Evolutionary conservation across 306 rosid species (phyloP).

Genomic region (Myrica gale): DNA sequence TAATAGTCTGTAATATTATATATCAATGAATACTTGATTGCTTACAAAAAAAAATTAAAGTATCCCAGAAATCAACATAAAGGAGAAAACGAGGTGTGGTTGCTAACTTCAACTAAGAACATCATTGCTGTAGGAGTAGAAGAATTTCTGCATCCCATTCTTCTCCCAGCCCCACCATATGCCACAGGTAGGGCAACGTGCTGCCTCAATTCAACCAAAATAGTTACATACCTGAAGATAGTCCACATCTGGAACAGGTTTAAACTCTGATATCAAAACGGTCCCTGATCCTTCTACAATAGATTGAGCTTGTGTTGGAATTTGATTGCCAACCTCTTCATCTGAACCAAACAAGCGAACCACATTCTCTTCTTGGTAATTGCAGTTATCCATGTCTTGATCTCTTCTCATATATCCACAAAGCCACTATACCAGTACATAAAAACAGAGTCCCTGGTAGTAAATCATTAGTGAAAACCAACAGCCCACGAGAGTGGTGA

Average conservation of each 20-base stretch:
- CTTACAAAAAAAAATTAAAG: background rate
- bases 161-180: background rate
- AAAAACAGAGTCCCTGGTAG: conserved; percentile 80
- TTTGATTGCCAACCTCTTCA: conserved; percentile 59
- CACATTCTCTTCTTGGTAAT: conserved; percentile 36
- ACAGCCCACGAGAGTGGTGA: conserved; percentile 55
- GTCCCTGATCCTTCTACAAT: conserved; percentile 74
- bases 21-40: no score
- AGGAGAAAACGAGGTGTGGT: background rate
- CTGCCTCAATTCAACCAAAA: conserved; percentile 1
- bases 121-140: background rate
- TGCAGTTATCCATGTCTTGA: conserved; percentile 28
- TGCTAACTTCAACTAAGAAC: background rate
- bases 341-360: conserved; percentile 60
- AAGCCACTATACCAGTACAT: conserved; percentile 79
- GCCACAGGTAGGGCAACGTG: background rate
- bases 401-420: conserved; percentile 53
- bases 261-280: conserved; percentile 56
- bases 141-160: background rate
- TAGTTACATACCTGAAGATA: conserved; percentile 73
- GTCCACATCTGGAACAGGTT: conserved; percentile 83
- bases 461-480: conserved; percentile 88
- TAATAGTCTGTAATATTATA: no score
- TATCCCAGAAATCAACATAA: background rate
- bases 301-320: conserved; percentile 88